Evolutionary conservation across 345 rosid species (phyloP).

Genomic region (Lepidium aucheri): DNA sequence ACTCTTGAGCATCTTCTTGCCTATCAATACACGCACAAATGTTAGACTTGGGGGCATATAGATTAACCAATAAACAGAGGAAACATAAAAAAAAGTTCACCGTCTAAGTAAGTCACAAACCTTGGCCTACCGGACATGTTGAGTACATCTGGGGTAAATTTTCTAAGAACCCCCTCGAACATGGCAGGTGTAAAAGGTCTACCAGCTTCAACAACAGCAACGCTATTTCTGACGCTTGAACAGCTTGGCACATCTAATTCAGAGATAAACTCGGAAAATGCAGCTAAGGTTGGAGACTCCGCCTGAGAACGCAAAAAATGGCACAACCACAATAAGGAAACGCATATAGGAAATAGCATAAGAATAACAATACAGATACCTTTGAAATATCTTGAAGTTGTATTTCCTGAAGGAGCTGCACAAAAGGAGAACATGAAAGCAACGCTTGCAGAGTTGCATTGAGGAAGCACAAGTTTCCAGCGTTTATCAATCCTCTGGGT

Average conservation of each 20-base stretch:
- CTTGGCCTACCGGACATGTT: slow-evolving; percentile 77
- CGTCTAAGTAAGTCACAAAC: slow-evolving; percentile 33
- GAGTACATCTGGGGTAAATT: slow-evolving; percentile 81
- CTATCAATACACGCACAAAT: slow-evolving; percentile 36
- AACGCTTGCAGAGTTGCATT: slow-evolving; percentile 90
- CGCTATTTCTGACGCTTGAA: slow-evolving; percentile 44
- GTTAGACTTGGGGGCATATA: not conserved
- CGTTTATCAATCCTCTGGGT: slow-evolving; percentile 82
- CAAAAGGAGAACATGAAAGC: slow-evolving; percentile 78
- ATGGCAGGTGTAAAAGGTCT: slow-evolving; percentile 71
- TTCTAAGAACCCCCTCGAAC: slow-evolving; percentile 76
- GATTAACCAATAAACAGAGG: not conserved
- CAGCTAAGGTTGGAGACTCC: slow-evolving; percentile 66
- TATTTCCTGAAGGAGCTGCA: slow-evolving; percentile 66
- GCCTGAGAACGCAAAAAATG: slow-evolving; percentile 38
- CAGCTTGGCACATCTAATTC: slow-evolving; percentile 45
- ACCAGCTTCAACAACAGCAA: slow-evolving; percentile 45
- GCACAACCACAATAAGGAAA: not conserved
- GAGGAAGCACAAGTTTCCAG: slow-evolving; percentile 86
- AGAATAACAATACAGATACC: slow-evolving; percentile 31
- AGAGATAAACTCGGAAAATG: slow-evolving; percentile 62
- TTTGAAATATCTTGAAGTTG: slow-evolving; percentile 43
- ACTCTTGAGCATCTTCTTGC: slow-evolving; percentile 99
- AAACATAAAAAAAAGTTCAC: not conserved
- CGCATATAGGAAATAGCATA: not conserved